Conservation (phyloP, 164 flowering plant species). For the Kalanchoe fedtschenkoi region DNA sequence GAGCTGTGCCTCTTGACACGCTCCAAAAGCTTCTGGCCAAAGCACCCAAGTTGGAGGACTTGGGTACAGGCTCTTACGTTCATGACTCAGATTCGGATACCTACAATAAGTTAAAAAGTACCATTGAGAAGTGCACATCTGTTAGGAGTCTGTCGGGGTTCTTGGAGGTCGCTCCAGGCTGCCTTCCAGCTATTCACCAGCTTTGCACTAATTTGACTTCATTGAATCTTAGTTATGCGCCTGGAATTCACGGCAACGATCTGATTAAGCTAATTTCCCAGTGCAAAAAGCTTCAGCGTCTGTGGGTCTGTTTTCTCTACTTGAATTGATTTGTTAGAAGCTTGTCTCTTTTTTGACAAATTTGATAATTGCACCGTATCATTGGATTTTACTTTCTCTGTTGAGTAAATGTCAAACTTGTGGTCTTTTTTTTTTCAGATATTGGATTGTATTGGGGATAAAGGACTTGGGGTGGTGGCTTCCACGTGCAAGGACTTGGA, state of each 20-base stretch:
- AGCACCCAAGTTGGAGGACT: slow-evolving; percentile 69
- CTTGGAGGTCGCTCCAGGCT: slow-evolving; percentile 47
- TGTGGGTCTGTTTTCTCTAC: slow-evolving; percentile 49
- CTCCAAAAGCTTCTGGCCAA: slow-evolving; percentile 42
- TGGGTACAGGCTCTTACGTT: slow-evolving; percentile 56
- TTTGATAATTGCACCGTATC: no score
- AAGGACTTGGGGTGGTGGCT: slow-evolving; percentile 70
- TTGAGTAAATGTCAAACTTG: background rate
- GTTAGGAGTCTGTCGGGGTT: slow-evolving; percentile 78
- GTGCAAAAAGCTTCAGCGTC: slow-evolving; percentile 60
- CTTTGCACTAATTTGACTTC: slow-evolving; percentile 55
- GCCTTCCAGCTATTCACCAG: slow-evolving; percentile 43
- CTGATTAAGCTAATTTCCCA: slow-evolving; percentile 46
- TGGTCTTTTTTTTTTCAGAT: slow-evolving; percentile 31
- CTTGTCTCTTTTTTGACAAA: background rate
- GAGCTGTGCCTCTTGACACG: slow-evolving; percentile 45
- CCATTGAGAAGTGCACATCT: slow-evolving; percentile 36
- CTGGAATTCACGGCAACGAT: slow-evolving; percentile 40
- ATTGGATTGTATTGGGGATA: slow-evolving; percentile 73
- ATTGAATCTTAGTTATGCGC: slow-evolving; percentile 74
- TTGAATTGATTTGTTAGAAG: background rate
- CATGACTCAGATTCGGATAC: slow-evolving; percentile 41
- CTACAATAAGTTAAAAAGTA: slow-evolving; percentile 20
- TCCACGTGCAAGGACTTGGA: slow-evolving; percentile 63
- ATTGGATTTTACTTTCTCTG: background rate